These are phyloP conservation scores for Colletotrichum liriopes DNA, from an alignment of 2,329 filamentous ascomycete genomes.

Conservation along the genomic window DNA sequence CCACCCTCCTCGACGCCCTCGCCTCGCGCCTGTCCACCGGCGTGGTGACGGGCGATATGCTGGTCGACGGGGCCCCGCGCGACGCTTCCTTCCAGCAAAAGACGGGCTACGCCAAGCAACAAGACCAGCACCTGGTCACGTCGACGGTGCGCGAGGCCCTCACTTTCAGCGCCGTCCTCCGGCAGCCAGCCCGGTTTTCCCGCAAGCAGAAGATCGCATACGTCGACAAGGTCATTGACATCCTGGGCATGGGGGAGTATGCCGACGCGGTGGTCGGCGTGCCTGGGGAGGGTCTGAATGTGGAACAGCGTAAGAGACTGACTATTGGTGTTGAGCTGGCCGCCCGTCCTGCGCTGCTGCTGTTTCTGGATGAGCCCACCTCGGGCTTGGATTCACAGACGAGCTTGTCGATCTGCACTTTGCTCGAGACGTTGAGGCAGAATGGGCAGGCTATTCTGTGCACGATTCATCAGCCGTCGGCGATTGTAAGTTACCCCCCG, in stretches of 20 bases:
- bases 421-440: slow-evolving; percentile 76
- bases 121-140: slow-evolving; percentile 78
- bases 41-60: slow-evolving; percentile 79
- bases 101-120: slow-evolving; percentile 81
- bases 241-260: slow-evolving; percentile 69
- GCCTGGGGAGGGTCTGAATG: slow-evolving; percentile 69
- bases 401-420: slow-evolving; percentile 80
- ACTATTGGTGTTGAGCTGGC: slow-evolving; percentile 85
- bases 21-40: slow-evolving; percentile 83
- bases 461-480: slow-evolving; percentile 67
- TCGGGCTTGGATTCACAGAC: slow-evolving; percentile 83
- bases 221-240: slow-evolving; percentile 50
- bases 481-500: slow-evolving; percentile 47
- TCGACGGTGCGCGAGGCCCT: slow-evolving; percentile 79
- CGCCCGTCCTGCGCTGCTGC: slow-evolving; percentile 79
- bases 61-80: slow-evolving; percentile 76
- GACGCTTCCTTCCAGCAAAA: slow-evolving; percentile 80
- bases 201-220: slow-evolving; percentile 48
- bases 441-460: slow-evolving; percentile 66
- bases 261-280: slow-evolving; percentile 80
- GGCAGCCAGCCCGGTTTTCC: slow-evolving; percentile 73
- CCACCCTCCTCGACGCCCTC: slow-evolving; percentile 81
- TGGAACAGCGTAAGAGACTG: slow-evolving; percentile 68
- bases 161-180: slow-evolving; percentile 76
- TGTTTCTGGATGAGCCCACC: slow-evolving; percentile 85